Evolutionary conservation across 2,329 filamentous ascomycete species (phyloP).

Genomic region (Trichoderma polysporum): DNA sequence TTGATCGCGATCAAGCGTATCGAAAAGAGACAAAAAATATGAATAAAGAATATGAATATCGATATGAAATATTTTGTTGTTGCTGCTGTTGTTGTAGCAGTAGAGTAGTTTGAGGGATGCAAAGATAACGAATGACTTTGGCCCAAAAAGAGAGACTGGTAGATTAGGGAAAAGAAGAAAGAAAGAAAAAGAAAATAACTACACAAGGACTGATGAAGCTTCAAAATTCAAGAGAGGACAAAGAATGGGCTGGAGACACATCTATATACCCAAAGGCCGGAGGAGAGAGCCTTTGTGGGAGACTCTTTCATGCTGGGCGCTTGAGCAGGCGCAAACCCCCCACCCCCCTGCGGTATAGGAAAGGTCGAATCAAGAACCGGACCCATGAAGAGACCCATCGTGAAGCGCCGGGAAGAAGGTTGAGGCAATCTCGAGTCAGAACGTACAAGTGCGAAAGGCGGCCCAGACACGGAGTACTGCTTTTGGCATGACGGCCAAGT

Average conservation of each 20-base stretch:
- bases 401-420: constrained; percentile 13
- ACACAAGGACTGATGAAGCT: constrained; percentile 15
- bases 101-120: constrained; percentile 32
- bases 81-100: constrained; percentile 24
- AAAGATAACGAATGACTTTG: constrained; percentile 62
- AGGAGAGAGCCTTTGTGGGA: not conserved
- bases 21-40: constrained; percentile 21
- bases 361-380: constrained; percentile 2
- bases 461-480: not conserved
- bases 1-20: constrained; percentile 8
- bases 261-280: constrained; percentile 31
- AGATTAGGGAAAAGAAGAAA: not conserved
- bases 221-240: not conserved
- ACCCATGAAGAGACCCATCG: constrained; percentile 3
- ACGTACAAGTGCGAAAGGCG: not conserved
- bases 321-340: constrained; percentile 10
- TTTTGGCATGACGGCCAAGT: not conserved
- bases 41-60: constrained; percentile 26
- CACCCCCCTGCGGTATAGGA: not conserved
- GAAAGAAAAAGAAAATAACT: constrained; percentile 3
- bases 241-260: constrained; percentile 20
- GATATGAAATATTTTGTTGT: constrained; percentile 24
- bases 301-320: constrained; percentile 4
- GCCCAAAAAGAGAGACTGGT: constrained; percentile 30
- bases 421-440: constrained; percentile 8